Percentiles rank a stretch among this genome's conserved stretches.
Evolutionary conservation across 768 basidiomycete genomes (phyloP).

Genomic region (Mycena indigotica): DNA sequence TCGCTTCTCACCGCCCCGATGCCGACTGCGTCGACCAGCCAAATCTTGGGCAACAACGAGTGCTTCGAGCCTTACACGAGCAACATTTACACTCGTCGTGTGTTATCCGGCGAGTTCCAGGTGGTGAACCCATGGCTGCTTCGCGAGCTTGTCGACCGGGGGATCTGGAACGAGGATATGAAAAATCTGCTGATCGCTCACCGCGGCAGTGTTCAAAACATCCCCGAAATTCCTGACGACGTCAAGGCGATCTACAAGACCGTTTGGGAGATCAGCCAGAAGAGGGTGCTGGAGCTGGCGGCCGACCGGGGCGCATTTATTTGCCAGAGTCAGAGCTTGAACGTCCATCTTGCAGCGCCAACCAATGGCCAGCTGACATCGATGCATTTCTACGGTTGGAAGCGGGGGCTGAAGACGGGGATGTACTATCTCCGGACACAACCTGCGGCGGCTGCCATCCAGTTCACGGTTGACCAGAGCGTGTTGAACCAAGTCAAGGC

Average conservation of each 20-base stretch:
- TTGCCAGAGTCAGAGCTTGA: slow-evolving; percentile 93
- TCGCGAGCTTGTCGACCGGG: slow-evolving; percentile 94
- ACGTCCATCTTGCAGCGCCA: slow-evolving; percentile 88
- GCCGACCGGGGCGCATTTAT: slow-evolving; percentile 99
- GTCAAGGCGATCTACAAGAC: slow-evolving; percentile 99
- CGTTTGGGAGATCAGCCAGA: slow-evolving; percentile 99
- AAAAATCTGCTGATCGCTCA: slow-evolving; percentile 99
- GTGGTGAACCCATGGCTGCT: slow-evolving; percentile 98
- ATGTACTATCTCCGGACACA: slow-evolving; percentile 97
- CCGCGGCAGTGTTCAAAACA: slow-evolving; percentile 86
- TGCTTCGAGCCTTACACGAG: slow-evolving; percentile 99
- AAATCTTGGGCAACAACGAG: slow-evolving; percentile 97
- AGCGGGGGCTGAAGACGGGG: slow-evolving; percentile 98
- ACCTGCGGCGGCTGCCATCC: slow-evolving; percentile 93
- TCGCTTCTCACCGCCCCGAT: slow-evolving; percentile 93
- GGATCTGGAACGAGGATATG: slow-evolving; percentile 98
- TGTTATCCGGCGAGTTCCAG: slow-evolving; percentile 99
- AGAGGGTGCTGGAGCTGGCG: slow-evolving; percentile 96
- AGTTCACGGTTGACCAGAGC: slow-evolving; percentile 92
- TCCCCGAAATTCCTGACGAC: slow-evolving; percentile 84
- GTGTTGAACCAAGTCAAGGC: slow-evolving; percentile 66
- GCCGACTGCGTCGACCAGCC: slow-evolving; percentile 98
- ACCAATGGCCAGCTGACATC: slow-evolving; percentile 90
- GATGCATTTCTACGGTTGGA: slow-evolving; percentile 99
- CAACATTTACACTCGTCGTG: slow-evolving; percentile 98